phyloP scores from a whole-genome alignment of 1,284 basidiomycete genomes.

The Vanrija sp. region DNA sequence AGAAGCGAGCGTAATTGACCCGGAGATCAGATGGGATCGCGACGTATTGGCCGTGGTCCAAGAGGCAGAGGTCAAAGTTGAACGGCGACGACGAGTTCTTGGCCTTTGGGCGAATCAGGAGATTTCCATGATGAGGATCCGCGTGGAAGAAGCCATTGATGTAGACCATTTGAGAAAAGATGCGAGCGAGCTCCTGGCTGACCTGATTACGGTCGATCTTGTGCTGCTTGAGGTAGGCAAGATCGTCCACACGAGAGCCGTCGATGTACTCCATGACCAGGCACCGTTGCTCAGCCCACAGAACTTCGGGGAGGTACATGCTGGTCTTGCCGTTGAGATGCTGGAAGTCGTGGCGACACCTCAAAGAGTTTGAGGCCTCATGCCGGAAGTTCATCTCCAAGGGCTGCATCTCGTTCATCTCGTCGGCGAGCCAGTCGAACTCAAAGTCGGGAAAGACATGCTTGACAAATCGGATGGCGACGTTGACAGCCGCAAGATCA shows the following conservation, averaged over 20 bases:
- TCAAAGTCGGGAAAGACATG: constrained; percentile 67
- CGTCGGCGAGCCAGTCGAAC: constrained; percentile 89
- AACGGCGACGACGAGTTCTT: constrained; percentile 67
- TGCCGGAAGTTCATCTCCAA: constrained; percentile 79
- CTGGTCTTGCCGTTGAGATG: constrained; percentile 63
- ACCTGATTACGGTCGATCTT: constrained; percentile 88
- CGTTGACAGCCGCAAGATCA: constrained; percentile 55
- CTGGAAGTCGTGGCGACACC: constrained; percentile 69
- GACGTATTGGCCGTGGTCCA: constrained; percentile 86
- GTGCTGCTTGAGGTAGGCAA: constrained; percentile 75
- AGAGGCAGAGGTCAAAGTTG: constrained; percentile 89
- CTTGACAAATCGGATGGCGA: constrained; percentile 74
- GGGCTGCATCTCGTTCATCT: constrained; percentile 87
- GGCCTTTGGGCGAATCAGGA: constrained; percentile 77
- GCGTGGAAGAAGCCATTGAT: constrained; percentile 66
- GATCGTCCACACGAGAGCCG: constrained; percentile 84
- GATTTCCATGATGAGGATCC: constrained; percentile 63
- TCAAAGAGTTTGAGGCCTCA: constrained; percentile 80
- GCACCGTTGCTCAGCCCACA: constrained; percentile 77
- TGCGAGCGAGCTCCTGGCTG: constrained; percentile 74
- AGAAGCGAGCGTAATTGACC: constrained; percentile 59
- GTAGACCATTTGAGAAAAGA: constrained; percentile 93
- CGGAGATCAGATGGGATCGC: constrained; percentile 75
- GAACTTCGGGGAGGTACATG: constrained; percentile 84
- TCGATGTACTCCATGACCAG: constrained; percentile 89